Evolutionary conservation across 2,329 filamentous ascomycete genomes (phyloP), one percentile per base, ranked within the genome.

Genomic region (Gliomastix tumulicola): DNA sequence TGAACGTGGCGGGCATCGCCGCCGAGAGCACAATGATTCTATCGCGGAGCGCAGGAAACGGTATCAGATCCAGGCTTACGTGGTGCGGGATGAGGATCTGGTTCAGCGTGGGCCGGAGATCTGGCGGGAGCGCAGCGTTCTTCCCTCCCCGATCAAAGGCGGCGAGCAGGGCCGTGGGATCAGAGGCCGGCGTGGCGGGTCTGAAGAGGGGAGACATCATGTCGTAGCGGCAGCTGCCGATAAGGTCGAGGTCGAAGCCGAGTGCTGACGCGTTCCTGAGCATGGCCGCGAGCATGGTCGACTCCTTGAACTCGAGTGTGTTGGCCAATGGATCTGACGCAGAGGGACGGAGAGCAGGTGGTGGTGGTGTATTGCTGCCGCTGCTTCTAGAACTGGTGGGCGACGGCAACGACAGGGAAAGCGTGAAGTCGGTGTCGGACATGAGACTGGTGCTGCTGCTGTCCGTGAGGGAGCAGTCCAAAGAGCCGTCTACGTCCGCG

Each of bases 21-120:
- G 44, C 47, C 1, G 48, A 45, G 3, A 54, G 11, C 35, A 53
- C 40, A 3, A 55, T 55, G 2, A 48, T 49, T 7, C 44, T 34
- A 5, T 55, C 51, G 0, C 51, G 50, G 0, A 55, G 35, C 5
- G 43, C 40, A 0, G 51, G 51, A 2, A 55, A 21, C 2, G 51
- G 51, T 1, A 55, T 50, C 0, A 55, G 36, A 21, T 54, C 51
- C 0, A 54, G 18, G 12, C 49, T 46, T 4, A 41, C 39, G 5
- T 52, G 49, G 16, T 54, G 51, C 0, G 51, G 50, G 5, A 54
- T 44, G 4, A 54, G 40, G 3, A 54, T 28, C 16, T 55, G 51
- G 0, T 47, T 44, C 23, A 52, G 35, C 2, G 51, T 54, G 5
- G 51, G 51, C 0, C 43, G 44, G 1, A 55, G 42, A 9, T 53